Evolutionary conservation across 2,329 filamentous ascomycete species (phyloP).

Genomic region (Nigrospora oryzae): DNA sequence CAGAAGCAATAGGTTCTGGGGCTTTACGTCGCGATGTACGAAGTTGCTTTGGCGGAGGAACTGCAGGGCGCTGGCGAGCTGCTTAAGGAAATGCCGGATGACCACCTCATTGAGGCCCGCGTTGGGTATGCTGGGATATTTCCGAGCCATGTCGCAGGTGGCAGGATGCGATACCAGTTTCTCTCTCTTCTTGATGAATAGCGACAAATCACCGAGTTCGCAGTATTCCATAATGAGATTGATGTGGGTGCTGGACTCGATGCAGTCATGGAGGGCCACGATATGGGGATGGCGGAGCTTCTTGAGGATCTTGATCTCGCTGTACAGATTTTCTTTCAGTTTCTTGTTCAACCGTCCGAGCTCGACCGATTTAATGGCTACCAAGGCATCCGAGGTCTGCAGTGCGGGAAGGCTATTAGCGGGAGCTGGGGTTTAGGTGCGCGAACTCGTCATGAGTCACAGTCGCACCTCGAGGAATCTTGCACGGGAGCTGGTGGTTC

Average conservation of each 20-base stretch:
- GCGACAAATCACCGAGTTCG: conserved; percentile 84
- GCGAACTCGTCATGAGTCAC: conserved; percentile 2
- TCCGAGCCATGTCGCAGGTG: conserved; percentile 82
- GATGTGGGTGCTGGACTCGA: conserved; percentile 80
- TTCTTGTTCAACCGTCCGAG: conserved; percentile 87
- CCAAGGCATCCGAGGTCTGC: conserved; percentile 70
- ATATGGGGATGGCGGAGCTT: conserved; percentile 93
- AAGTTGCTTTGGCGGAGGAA: conserved; percentile 81
- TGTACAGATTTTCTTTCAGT: conserved; percentile 89
- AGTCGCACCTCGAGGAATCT: neutral
- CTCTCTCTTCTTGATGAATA: conserved; percentile 92
- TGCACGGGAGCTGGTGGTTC: no score
- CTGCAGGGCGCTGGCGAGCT: conserved; percentile 83
- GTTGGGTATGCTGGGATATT: conserved; percentile 76
- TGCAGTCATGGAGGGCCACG: conserved; percentile 88
- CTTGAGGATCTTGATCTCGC: conserved; percentile 93
- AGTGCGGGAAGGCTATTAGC: conserved; percentile 3
- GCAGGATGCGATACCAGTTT: conserved; percentile 71
- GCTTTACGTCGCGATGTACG: conserved; percentile 95
- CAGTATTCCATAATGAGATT: conserved; percentile 99
- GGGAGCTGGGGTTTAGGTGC: neutral
- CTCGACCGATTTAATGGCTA: conserved; percentile 96
- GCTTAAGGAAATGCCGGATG: conserved; percentile 90
- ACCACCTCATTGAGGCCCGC: conserved; percentile 96
- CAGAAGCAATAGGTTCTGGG: conserved; percentile 87